phyloP scores from a whole-genome alignment of 1,284 basidiomycete genomes.

The Leccinum fuscescens region DNA sequence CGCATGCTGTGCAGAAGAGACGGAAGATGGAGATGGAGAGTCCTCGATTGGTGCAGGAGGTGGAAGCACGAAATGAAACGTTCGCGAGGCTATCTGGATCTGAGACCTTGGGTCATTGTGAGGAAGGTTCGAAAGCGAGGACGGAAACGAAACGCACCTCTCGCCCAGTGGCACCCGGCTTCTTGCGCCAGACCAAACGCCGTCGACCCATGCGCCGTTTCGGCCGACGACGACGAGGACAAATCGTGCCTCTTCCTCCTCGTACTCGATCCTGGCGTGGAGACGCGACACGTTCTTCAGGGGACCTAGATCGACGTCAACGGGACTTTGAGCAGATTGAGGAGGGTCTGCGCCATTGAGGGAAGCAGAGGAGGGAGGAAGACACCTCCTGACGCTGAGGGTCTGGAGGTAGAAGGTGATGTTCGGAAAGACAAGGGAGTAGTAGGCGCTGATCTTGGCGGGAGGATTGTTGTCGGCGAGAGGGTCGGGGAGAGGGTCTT shows the following conservation, averaged over 20 bases:
- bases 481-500: slow-evolving; percentile 22
- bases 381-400: slow-evolving; percentile 63
- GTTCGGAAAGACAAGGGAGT: slow-evolving; percentile 88
- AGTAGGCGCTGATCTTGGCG: slow-evolving; percentile 88
- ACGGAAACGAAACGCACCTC: slow-evolving; percentile 52
- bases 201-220: slow-evolving; percentile 98
- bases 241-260: slow-evolving; percentile 84
- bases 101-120: slow-evolving; percentile 73
- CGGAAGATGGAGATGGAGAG: slow-evolving; percentile 72
- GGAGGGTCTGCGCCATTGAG: slow-evolving; percentile 46
- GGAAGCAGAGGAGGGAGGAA: slow-evolving; percentile 55
- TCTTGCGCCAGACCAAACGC: slow-evolving; percentile 89
- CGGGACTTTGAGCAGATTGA: slow-evolving; percentile 38
- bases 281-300: slow-evolving; percentile 96
- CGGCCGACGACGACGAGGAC: slow-evolving; percentile 89
- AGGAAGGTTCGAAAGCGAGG: slow-evolving; percentile 3
- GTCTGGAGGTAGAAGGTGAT: slow-evolving; percentile 90
- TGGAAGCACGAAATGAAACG: slow-evolving; percentile 95
- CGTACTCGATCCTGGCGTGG: slow-evolving; percentile 94
- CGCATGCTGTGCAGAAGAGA: slow-evolving; percentile 55
- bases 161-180: slow-evolving; percentile 80
- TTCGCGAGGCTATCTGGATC: slow-evolving; percentile 97
- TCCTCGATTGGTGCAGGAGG: slow-evolving; percentile 68
- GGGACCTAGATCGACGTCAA: slow-evolving; percentile 95
- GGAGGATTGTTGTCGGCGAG: slow-evolving; percentile 32